phyloP scores from a whole-genome alignment of 2,329 filamentous ascomycete species.

The Coniosporium tulheliwenetii region DNA sequence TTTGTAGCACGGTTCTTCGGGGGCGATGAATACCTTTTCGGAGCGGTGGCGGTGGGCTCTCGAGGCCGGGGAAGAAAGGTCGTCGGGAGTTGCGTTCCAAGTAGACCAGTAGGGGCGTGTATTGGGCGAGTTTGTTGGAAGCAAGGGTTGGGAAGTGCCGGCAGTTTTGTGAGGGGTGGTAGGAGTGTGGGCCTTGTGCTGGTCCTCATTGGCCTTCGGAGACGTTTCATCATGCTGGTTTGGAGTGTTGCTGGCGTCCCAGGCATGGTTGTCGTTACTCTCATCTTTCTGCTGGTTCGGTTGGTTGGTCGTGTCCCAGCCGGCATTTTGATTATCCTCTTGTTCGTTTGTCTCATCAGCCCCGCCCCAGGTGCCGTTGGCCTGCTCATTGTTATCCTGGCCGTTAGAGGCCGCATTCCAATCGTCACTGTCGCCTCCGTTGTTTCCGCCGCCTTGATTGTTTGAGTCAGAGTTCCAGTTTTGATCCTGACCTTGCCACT shows the following conservation, averaged over 20 bases:
- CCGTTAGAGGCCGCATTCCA: conserved; percentile 1
- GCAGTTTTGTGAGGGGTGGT: neutral
- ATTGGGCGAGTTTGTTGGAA: neutral
- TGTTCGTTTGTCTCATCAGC: neutral
- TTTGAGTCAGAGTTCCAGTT: neutral
- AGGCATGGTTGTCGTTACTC: conserved; percentile 1
- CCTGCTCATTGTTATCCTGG: conserved; percentile 1
- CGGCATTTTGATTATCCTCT: conserved; percentile 1
- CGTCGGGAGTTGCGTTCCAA: conserved; percentile 6
- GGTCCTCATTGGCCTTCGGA: neutral
- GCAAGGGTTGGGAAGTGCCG: conserved; percentile 3
- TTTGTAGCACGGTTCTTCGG: conserved; percentile 13
- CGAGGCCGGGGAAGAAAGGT: neutral
- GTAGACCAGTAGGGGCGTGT: conserved; percentile 17
- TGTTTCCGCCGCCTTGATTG: conserved; percentile 8
- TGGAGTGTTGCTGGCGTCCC: conserved; percentile 1
- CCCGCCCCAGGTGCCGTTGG: neutral
- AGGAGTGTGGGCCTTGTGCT: neutral
- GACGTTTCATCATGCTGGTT: neutral
- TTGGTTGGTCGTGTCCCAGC: conserved; percentile 3
- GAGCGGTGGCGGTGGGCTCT: conserved; percentile 3
- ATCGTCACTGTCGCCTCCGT: conserved; percentile 3
- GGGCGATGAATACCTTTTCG: conserved; percentile 13
- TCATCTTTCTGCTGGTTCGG: conserved; percentile 2
- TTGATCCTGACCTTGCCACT: conserved; percentile 1